Conservation (phyloP, 306 rosid species). For the Malus asiatica region DNA sequence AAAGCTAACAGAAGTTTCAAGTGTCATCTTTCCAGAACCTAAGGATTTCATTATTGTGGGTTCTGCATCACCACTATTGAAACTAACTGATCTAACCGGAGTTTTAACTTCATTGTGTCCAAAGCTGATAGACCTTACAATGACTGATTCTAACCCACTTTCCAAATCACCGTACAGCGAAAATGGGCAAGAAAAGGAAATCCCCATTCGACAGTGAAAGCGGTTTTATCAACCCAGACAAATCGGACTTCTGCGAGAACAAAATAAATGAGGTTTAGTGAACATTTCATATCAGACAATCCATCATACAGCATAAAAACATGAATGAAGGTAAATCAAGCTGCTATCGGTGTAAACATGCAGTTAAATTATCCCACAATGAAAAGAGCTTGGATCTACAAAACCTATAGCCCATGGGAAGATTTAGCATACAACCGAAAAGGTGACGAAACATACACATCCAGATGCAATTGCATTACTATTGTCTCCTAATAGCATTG, state of each 20-base stretch:
- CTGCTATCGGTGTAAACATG: not conserved
- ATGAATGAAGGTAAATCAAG: conserved; percentile 1
- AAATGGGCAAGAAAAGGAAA: conserved; percentile 69
- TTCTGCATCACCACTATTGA: conserved; percentile 56
- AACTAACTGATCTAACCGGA: conserved; percentile 61
- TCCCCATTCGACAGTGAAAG: conserved; percentile 55
- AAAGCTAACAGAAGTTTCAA: conserved; percentile 77
- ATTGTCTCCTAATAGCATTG: not conserved
- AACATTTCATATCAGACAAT: conserved; percentile 9
- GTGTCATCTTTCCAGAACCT: conserved; percentile 62
- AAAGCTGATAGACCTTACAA: conserved; percentile 63
- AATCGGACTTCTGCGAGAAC: conserved; percentile 31
- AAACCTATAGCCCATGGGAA: not conserved
- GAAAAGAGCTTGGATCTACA: conserved; percentile 11
- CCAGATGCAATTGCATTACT: not conserved
- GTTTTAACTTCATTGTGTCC: conserved; percentile 50
- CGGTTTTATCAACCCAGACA: conserved; percentile 17
- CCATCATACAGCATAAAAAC: not conserved
- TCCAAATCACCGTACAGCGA: conserved; percentile 49
- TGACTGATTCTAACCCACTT: conserved; percentile 48
- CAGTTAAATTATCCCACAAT: not conserved
- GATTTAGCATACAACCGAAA: not conserved
- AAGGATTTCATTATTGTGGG: conserved; percentile 49
- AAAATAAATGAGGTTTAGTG: conserved; percentile 8
- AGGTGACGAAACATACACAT: not conserved